Percentiles rank a stretch among this genome's conserved stretches.
phyloP scores from a whole-genome alignment of 805 yeast genomes.

The Teunomyces lycoperdinae region DNA sequence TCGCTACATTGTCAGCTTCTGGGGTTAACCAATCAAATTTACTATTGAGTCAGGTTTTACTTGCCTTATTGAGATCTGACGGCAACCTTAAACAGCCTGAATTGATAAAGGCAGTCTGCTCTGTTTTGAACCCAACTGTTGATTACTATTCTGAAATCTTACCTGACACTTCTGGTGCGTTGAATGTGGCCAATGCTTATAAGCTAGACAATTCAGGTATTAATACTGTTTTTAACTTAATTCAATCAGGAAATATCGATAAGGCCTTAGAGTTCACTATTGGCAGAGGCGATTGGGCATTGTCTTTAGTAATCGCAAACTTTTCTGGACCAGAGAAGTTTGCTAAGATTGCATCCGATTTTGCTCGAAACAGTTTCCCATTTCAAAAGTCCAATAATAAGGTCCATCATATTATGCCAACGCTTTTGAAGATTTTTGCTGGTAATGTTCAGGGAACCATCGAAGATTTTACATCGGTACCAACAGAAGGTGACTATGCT shows the following conservation, averaged over 20 bases:
- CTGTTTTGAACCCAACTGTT: constrained; percentile 42
- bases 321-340: constrained; percentile 61
- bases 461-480: constrained; percentile 42
- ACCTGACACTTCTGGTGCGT: constrained; percentile 23
- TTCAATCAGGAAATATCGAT: constrained; percentile 63
- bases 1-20: constrained; percentile 3
- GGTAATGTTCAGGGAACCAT: constrained; percentile 59
- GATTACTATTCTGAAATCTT: constrained; percentile 30
- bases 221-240: constrained; percentile 30
- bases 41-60: constrained; percentile 32
- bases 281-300: constrained; percentile 66
- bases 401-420: constrained; percentile 46
- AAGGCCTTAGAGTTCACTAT: constrained; percentile 65
- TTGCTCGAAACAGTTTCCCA: constrained; percentile 46
- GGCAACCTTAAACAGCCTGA: constrained; percentile 27
- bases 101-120: constrained; percentile 31
- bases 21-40: constrained; percentile 18
- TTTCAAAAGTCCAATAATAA: constrained; percentile 38
- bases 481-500: constrained; percentile 48
- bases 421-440: constrained; percentile 59
- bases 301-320: constrained; percentile 70
- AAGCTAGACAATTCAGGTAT: constrained; percentile 40
- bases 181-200: constrained; percentile 35
- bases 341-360: constrained; percentile 56
- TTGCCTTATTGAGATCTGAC: constrained; percentile 23